Evolutionary conservation across 176 grass and related monocot species (phyloP), one percentile per base, ranked within the genome.

Genomic region (Tillandsia leiboldiana): DNA sequence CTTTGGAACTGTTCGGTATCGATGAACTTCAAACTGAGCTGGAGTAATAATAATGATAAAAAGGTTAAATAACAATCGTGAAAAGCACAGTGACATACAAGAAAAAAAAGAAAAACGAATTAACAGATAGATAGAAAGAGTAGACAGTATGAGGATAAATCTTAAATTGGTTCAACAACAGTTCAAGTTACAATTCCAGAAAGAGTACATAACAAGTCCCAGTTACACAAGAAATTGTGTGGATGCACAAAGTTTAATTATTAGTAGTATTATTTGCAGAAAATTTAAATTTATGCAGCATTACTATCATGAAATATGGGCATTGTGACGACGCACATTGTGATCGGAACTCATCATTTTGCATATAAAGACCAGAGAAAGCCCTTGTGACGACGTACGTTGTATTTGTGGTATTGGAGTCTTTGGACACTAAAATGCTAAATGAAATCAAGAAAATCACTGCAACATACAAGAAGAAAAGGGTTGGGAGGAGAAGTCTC

Each of bases 1-100:
- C 93, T 92, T 77, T 97, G 89, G 66, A 97, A 97, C 28, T 92
- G 86, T 77, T 97, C 89, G 0, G 89, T 97, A 69, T 97, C 93
- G 3, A 97, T 90, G 74, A 97, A 97, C 66, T 85, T 75, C 69
- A 91, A 67, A 69, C 88, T 90, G 26, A 96, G 70, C 93, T 96
- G 88, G 53, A 80, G 20, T 59, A 59, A 18, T 59, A 42, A 42
- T 9, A 20, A 59, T 24, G 1, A 59, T n/a, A 22, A 59, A 7
- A 15, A 62, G 61, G 72, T 66, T 26, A 77, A 26, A 3, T 5
- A 73, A 27, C 66, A 70, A 20, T 59, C 12, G 70, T 65, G 49
- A 67, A 26, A 28, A 8, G 69, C 51, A 68, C 65, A 61, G 49
- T 24, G 24, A 5, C 26, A 65, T 62, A 28, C 47, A 26, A 67